Evolutionary conservation across 257 asterid genomes (phyloP), one percentile per base, ranked within the genome.

Genomic region (Nicotiana undulata): DNA sequence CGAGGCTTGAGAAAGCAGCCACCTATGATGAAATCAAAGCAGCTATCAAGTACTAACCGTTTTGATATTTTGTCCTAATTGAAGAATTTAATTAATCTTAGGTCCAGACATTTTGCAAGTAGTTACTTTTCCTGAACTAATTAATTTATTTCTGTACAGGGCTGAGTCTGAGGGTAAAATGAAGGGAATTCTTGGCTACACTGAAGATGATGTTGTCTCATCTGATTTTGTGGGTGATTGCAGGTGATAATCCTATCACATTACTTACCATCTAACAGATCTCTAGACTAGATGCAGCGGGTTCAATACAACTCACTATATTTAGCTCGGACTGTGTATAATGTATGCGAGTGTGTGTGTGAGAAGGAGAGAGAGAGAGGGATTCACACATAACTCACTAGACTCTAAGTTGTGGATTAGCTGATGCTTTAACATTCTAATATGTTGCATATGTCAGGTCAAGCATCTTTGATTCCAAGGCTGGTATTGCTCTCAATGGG

Each of bases 131-230:
- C 20, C 7, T 70, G 9, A 70, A 70, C 13, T 12, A 17, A 8
- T 22, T 12, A 17, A 8, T 22, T 70, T 46, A 13, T 72, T 0
- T 3, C 46, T 72, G 17, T 75, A 17, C 85, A 88, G 93, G 89
- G 79, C 85, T 67, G 94, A 81, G 68, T 89, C 91, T 26, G 86
- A 86, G 87, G 83, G 85, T 76, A 85, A 61, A 53, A 44, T 89
- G 88, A 89, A 89, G 87, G 92, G 94, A 0, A 89, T 90, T 85
- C 88, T 90, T 4, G 94, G 94, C 29, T 90, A 90, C 89, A 87
- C 94, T 0, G 92, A 89, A 76, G 93, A 90, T 26, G 93, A 90
- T 76, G 93, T 90, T 0, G 93, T 90, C 16, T 90, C 93, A 16
- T 84, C 90, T 4, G 92, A 90, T 65, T 90, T 90, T 44, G 64